Evolutionary conservation across 23 red algal genomes (phyloP).

Genomic region (Gracilaria domingensis): DNA sequence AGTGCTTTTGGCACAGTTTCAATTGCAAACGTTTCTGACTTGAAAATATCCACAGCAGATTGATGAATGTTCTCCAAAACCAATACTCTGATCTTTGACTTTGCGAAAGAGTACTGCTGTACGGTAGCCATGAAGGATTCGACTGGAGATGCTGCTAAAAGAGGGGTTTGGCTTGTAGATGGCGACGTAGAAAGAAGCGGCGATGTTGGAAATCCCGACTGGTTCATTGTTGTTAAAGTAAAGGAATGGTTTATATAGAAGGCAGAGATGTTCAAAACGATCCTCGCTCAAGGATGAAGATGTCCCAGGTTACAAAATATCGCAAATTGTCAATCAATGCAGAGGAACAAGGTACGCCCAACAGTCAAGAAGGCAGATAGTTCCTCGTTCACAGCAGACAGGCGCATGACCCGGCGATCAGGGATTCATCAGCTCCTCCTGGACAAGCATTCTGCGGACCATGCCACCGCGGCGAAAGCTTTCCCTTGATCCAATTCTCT

Average conservation of each 20-base stretch:
- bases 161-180: neutral
- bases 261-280: neutral
- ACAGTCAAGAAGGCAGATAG: neutral
- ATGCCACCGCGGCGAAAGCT: neutral
- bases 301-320: neutral
- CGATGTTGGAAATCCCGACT: neutral
- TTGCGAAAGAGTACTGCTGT: slow-evolving; percentile 71
- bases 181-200: slow-evolving; percentile 4
- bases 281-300: neutral
- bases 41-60: slow-evolving; percentile 72
- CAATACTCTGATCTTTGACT: slow-evolving; percentile 79
- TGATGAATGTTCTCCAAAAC: slow-evolving; percentile 85
- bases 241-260: neutral
- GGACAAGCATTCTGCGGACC: neutral
- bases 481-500: slow-evolving; percentile 1
- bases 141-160: slow-evolving; percentile 30
- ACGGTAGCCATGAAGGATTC: slow-evolving; percentile 34
- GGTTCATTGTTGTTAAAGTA: neutral
- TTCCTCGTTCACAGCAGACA: neutral
- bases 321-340: neutral
- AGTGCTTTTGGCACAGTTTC: slow-evolving; percentile 69
- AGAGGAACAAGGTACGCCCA: neutral
- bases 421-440: neutral
- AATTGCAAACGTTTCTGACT: slow-evolving; percentile 73
- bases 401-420: neutral